A percentile compares a stretch with the other conserved stretches of the same genome.
phyloP scores from a whole-genome alignment of 139 green algal species.

The Tetraselmis chui region DNA sequence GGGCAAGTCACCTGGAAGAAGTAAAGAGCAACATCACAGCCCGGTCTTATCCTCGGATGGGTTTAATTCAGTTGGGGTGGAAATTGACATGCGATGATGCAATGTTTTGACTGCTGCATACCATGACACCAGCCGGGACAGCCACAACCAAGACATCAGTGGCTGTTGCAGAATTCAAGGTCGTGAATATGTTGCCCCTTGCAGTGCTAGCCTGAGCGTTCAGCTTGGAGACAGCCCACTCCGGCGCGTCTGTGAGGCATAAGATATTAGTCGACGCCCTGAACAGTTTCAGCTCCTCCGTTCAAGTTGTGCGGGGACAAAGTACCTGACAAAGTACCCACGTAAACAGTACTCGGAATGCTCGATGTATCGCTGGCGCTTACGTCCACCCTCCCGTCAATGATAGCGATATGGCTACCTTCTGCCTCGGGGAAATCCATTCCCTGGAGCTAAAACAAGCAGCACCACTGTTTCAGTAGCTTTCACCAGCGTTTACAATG shows the following conservation, averaged over 20 bases:
- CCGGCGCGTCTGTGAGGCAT: background rate
- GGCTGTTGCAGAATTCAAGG: slow-evolving; percentile 60
- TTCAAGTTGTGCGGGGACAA: too few relatives aligned
- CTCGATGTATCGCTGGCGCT: background rate
- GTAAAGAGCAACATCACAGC: too few relatives aligned
- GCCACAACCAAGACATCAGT: slow-evolving; percentile 53
- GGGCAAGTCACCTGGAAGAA: slow-evolving; percentile 35
- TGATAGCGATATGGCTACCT: background rate
- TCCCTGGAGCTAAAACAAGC: background rate
- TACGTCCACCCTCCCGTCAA: background rate
- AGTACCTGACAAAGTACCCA: background rate
- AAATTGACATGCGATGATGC: too few relatives aligned
- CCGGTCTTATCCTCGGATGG: too few relatives aligned
- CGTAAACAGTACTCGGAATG: background rate
- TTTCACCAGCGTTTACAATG: too few relatives aligned
- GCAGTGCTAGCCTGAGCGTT: background rate
- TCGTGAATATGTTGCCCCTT: background rate
- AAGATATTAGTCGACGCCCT: too few relatives aligned
- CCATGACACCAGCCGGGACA: slow-evolving; percentile 31
- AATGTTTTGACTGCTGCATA: too few relatives aligned
- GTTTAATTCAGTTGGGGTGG: too few relatives aligned
- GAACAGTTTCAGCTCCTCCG: too few relatives aligned
- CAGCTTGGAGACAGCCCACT: background rate
- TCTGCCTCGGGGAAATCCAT: background rate
- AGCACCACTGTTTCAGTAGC: too few relatives aligned